Evolutionary conservation across 2,329 filamentous ascomycete genomes (phyloP), one percentile per base, ranked within the genome.

Genomic region (Colletotrichum viniferum): DNA sequence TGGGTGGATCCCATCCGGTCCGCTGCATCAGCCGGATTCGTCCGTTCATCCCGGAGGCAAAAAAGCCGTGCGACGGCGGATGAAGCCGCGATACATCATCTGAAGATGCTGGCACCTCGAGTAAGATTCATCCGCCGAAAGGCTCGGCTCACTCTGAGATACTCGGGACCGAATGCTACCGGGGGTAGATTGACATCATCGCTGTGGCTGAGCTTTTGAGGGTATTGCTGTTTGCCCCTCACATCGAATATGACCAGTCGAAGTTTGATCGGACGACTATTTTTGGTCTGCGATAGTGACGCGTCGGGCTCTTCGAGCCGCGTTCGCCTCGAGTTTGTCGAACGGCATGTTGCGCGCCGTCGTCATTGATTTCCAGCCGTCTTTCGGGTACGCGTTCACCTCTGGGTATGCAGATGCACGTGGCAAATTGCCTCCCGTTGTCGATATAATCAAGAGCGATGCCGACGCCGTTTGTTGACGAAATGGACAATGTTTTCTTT

Each of bases 71-170:
- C 30, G 58, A 32, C 5, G 32, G 16, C 69, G 73, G 63, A 73
- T 69, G 32, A 76, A 36, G 38, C 73, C 73, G 73, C 26, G 5
- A 16, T 34, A 30, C 58, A 32, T 76, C 73, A 58, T 69, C 73
- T 68, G 73, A 73, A 76, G 12, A 36, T 9, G 55, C 9, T 52
- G 55, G 24, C 52, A 69, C 3, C 18, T 64, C 5, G 13, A 43
- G 7, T 21, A 28, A 28, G 52, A 32, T 24, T 30, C 55, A 72
- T 74, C 30, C 34, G 26, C 32, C 43, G 32, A 43, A 62, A 71
- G 48, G 32, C 64, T 67, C 30, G 43, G 72, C 36, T 71, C 24
- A 62, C 4, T 21, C 63, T 24, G 14, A 48, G 26, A 32, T 63
- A 69, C 69, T n/a, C 73, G 69, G 69, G 73, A 66, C 73, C 70